phyloP scores from a whole-genome alignment of 2,329 filamentous ascomycete species.

The Penicillium occitanis region DNA sequence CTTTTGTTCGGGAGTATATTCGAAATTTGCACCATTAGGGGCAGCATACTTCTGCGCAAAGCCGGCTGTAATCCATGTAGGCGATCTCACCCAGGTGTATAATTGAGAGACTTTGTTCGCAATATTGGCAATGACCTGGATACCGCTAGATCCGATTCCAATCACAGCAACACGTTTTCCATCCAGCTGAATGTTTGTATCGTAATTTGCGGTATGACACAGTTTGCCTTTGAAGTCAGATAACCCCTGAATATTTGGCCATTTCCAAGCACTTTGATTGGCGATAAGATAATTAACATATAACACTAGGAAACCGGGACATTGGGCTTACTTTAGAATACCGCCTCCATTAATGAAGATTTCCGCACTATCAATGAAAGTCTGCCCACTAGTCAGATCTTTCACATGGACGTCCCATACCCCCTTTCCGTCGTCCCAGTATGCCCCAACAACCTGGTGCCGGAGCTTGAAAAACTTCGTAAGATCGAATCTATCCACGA shows the following conservation, averaged over 20 bases:
- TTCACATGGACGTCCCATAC: not conserved
- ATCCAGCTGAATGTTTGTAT: not conserved
- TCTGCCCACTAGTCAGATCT: not conserved
- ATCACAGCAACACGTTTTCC: slow-evolving; percentile 10
- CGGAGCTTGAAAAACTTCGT: not conserved
- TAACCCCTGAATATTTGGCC: slow-evolving; percentile 6
- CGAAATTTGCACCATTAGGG: not conserved
- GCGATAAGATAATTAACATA: not conserved
- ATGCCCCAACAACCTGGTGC: not conserved
- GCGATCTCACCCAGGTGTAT: slow-evolving; percentile 1
- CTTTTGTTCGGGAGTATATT: not conserved
- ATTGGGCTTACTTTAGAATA: too few relatives aligned
- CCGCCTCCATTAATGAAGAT: too few relatives aligned
- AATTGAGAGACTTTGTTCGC: not conserved
- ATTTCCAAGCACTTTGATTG: slow-evolving; percentile 11
- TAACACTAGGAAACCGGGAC: too few relatives aligned
- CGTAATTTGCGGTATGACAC: slow-evolving; percentile 2
- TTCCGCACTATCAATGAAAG: not conserved
- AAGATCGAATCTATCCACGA: not conserved
- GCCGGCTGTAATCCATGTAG: not conserved
- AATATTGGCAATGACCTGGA: not conserved
- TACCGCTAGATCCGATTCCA: slow-evolving; percentile 5
- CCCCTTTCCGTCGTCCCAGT: slow-evolving; percentile 1
- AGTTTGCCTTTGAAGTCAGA: not conserved
- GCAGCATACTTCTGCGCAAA: slow-evolving; percentile 1